Evolutionary conservation across 2,329 filamentous ascomycete species (phyloP).

Genomic region (Aspergillus carbonarius): DNA sequence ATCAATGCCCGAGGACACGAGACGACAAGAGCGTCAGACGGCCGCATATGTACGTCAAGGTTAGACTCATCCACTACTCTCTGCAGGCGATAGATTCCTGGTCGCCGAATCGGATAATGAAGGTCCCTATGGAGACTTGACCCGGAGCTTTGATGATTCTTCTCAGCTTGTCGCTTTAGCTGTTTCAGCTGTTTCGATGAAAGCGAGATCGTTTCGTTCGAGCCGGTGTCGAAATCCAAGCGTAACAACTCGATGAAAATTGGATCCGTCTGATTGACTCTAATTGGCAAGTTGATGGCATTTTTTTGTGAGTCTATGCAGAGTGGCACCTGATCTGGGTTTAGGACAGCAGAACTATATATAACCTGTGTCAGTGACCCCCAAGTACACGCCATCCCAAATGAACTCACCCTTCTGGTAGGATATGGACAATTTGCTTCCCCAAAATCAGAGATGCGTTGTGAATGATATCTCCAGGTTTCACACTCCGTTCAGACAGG

Average conservation of each 20-base stretch:
- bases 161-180: slow-evolving; percentile 69
- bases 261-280: slow-evolving; percentile 90
- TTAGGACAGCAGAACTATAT: slow-evolving; percentile 74
- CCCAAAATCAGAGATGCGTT: slow-evolving; percentile 93
- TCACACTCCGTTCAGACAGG: slow-evolving; percentile 90
- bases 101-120: slow-evolving; percentile 74
- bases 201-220: slow-evolving; percentile 77
- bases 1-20: slow-evolving; percentile 79
- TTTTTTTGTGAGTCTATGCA: slow-evolving; percentile 69
- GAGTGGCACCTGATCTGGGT: slow-evolving; percentile 76
- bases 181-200: slow-evolving; percentile 70
- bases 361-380: slow-evolving; percentile 26
- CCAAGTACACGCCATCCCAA: background rate
- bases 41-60: slow-evolving; percentile 78
- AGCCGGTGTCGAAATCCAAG: slow-evolving; percentile 76
- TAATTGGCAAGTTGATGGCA: slow-evolving; percentile 71
- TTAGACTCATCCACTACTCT: slow-evolving; percentile 92
- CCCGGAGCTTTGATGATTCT: slow-evolving; percentile 51
- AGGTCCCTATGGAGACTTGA: slow-evolving; percentile 63
- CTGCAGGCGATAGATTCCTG: slow-evolving; percentile 80
- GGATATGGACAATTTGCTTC: slow-evolving; percentile 94
- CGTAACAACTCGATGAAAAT: slow-evolving; percentile 86
- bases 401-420: slow-evolving; percentile 75
- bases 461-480: slow-evolving; percentile 80
- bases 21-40: slow-evolving; percentile 79